Evolutionary conservation across 2,329 filamentous ascomycete species (phyloP), one percentile per base, ranked within the genome.

Genomic region (Penicillium sp.): DNA sequence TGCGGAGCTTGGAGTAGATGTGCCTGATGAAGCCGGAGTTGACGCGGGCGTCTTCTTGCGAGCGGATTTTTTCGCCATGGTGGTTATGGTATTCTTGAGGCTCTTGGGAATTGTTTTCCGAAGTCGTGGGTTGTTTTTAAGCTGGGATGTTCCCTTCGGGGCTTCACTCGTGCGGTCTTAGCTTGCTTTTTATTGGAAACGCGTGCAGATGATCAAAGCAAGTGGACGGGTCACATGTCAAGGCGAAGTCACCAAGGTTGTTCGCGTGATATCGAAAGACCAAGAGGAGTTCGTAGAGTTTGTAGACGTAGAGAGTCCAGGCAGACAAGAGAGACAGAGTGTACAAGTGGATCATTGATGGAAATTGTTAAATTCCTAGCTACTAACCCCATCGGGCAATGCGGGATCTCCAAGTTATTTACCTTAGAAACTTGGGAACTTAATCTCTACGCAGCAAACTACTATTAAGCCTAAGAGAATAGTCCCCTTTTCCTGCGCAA

Each of bases 51-150:
- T 65, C 54, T 71, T 74, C 31, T 62, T 62, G 57, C 73, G 75
- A 44, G 71, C 65, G 29, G 73, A 66, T 62, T 75, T 42, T 4
- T 39, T 77, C 19, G 72, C 66, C 74, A 76, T 75, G n/a, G 39
- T 65, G 56, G 11, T 25, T 14, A 21, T 39, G 45, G 8, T 39
- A 35, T 25, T 7, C n/a, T 51, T 25, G 19, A 29, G 8, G 21
- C 14, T 33, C 35, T 37, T 21, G 14, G 37, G 35, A 42, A 10
- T 42, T 26, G 33, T 43, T 11, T 14, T 52, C 25, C 25, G 13
- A 26, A 14, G 3, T 13, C 13, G 8, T 44, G n/a, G n/a, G 39
- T 14, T 23, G 29, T 26, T n/a, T 50, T 10, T 7, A 48, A 43
- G 25, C 44, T 39, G 52, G 25, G 44, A 27, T 45, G 23, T 33